Base-by-base conservation (phyloP, 139 green algal species). In the Ostreobium quekettii region DNA sequence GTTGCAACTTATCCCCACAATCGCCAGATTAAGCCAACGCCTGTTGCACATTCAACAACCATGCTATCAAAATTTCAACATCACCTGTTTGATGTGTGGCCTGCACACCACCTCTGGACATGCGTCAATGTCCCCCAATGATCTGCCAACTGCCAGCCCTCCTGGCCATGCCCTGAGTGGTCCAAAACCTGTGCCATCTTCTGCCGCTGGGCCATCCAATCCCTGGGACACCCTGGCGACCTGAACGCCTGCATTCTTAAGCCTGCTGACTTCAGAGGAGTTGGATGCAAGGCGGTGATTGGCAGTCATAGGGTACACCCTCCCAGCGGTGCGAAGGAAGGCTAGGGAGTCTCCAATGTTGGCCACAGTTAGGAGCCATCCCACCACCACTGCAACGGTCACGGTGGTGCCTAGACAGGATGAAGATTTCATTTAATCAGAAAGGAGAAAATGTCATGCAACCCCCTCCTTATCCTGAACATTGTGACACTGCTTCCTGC, bases 341-440 rank as follows among this genome's bases (percentile, higher is more conserved):
- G 86, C 83, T 0, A 80, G 77, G 3, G 84, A 93, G 83, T 97
- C 91, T 0, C 91, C 91, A 4, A 93, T 74, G 69, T 86, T 90
- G 1, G 84, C 91, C 2, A 86, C 73, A 0, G 87, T 94, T 7
- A 97, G 64, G 61, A 89, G 76, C 80, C 86, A 89, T 48, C 84
- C 90, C 0, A 67, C 74, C 24, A 75, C 30, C 11, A 87, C 39
- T 1, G 61, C 57, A 6, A 80, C 61, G 0, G 82, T 85, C 19
- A 82, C 68, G 0, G 82, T 87, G 22, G 77, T 83, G n/a, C 80
- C 80, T 82, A n/a, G 15, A 11, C 11, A 53, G 19, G 15, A 53
- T 19, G 42, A 53, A 53, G n/a, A n/a, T n/a, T n/a, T n/a, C n/a
- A n/a, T n/a, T n/a, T n/a, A n/a, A n/a, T n/a, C n/a, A n/a, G n/a